Evolutionary conservation across 2,329 filamentous ascomycete species (phyloP).

Genomic region (Penicillium sp.): DNA sequence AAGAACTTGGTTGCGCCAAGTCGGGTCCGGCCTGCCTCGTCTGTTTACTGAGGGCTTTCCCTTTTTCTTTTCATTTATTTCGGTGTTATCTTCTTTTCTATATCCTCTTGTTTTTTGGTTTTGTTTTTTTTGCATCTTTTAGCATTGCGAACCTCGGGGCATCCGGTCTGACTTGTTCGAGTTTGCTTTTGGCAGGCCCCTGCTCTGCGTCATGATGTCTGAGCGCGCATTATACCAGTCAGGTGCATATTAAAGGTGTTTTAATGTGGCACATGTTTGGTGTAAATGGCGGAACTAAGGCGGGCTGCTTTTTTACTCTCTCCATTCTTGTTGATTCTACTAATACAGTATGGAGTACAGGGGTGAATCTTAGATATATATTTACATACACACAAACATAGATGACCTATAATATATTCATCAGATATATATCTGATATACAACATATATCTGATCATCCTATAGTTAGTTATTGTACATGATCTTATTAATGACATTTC

Average conservation of each 20-base stretch:
- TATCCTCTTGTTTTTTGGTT: background rate
- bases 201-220: background rate
- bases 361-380: background rate
- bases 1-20: constrained; percentile 3
- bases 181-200: background rate
- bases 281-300: background rate
- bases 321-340: background rate
- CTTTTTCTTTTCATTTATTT: too few relatives aligned
- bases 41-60: background rate
- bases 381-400: background rate
- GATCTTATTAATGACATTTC: background rate
- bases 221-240: background rate
- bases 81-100: background rate
- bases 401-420: background rate
- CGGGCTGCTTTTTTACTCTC: background rate
- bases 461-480: too few relatives aligned
- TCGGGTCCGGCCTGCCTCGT: background rate
- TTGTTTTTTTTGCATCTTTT: background rate
- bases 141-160: background rate
- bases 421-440: background rate
- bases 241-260: background rate
- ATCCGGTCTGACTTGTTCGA: background rate
- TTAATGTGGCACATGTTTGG: background rate
- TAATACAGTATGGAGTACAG: background rate
- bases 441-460: background rate